A percentile compares a stretch with the other conserved stretches of the same genome.
These are phyloP conservation scores for Boletus fagicola DNA, from an alignment of 768 basidiomycete species.

Conservation along the genomic window DNA sequence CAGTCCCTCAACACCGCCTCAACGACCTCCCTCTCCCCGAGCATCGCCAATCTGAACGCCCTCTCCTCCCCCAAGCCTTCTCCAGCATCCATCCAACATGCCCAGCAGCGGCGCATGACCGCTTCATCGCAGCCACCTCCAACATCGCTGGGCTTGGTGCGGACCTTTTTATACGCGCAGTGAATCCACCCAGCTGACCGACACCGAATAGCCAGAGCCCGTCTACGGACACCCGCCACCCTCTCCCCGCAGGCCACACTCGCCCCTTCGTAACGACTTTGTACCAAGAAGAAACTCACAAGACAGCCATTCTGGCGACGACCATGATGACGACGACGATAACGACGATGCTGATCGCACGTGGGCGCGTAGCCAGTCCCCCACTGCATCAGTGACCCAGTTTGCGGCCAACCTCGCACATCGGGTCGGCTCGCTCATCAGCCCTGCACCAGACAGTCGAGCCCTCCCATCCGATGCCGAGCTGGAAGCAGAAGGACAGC, in stretches of 20 bases:
- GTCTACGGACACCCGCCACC: slow-evolving; percentile 38
- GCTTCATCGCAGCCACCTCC: slow-evolving; percentile 38
- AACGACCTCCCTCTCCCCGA: slow-evolving; percentile 33
- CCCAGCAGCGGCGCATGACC: slow-evolving; percentile 39
- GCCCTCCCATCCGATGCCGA: slow-evolving; percentile 69
- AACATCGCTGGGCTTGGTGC: slow-evolving; percentile 41
- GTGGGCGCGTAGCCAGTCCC: slow-evolving; percentile 43
- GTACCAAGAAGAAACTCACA: slow-evolving; percentile 50
- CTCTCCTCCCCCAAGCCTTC: slow-evolving; percentile 30
- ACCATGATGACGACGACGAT: slow-evolving; percentile 40
- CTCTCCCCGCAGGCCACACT: slow-evolving; percentile 52
- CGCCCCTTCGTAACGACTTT: slow-evolving; percentile 68
- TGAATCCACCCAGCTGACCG: slow-evolving; percentile 12
- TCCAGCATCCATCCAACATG: slow-evolving; percentile 13
- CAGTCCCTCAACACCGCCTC: slow-evolving; percentile 34
- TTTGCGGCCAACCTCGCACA: slow-evolving; percentile 75
- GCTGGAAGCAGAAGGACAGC: slow-evolving; percentile 75
- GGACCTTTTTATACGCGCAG: background rate
- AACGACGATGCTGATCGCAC: slow-evolving; percentile 25
- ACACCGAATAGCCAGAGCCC: slow-evolving; percentile 41
- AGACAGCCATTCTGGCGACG: slow-evolving; percentile 45
- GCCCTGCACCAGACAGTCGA: slow-evolving; percentile 44
- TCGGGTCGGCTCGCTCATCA: slow-evolving; percentile 67
- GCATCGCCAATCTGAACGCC: slow-evolving; percentile 35
- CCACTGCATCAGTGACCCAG: slow-evolving; percentile 67